Percentiles rank a stretch among this genome's conserved stretches.
Conservation (phyloP, 805 yeast genomes). For the Cyberlindnera saturnus region DNA sequence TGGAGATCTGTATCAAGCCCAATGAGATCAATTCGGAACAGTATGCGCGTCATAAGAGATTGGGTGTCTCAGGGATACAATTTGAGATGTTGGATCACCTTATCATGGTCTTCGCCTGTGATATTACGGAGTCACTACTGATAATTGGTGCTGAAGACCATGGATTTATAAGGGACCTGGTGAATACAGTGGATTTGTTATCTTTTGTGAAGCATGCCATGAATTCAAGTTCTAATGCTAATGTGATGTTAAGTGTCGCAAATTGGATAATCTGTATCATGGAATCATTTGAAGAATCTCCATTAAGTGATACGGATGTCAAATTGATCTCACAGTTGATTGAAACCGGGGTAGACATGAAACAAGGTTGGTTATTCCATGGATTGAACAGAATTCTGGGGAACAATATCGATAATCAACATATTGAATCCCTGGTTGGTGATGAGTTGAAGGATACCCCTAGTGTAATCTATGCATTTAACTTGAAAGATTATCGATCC, state of each 20-base stretch:
- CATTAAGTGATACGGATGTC: constrained; percentile 15
- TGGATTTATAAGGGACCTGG: constrained; percentile 3
- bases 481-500: not conserved
- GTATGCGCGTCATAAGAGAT: constrained; percentile 15
- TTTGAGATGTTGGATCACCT: constrained; percentile 44
- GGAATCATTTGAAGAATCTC: not conserved
- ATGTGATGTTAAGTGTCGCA: constrained; percentile 41
- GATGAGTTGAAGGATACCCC: constrained; percentile 8
- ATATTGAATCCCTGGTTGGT: constrained; percentile 40
- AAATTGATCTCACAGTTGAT: constrained; percentile 32
- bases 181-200: constrained; percentile 19
- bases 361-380: constrained; percentile 37
- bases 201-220: constrained; percentile 35
- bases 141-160: constrained; percentile 9
- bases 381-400: constrained; percentile 54
- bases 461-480: constrained; percentile 12
- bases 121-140: constrained; percentile 45
- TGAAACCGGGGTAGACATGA: constrained; percentile 33
- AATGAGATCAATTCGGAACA: constrained; percentile 21
- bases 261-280: constrained; percentile 9
- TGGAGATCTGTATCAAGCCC: constrained; percentile 14
- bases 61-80: constrained; percentile 33
- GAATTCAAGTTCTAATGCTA: constrained; percentile 43
- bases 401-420: constrained; percentile 36
- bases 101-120: constrained; percentile 45